Base-by-base conservation (phyloP, 2,329 filamentous ascomycete species). In the Sporothrix variecibatus region DNA sequence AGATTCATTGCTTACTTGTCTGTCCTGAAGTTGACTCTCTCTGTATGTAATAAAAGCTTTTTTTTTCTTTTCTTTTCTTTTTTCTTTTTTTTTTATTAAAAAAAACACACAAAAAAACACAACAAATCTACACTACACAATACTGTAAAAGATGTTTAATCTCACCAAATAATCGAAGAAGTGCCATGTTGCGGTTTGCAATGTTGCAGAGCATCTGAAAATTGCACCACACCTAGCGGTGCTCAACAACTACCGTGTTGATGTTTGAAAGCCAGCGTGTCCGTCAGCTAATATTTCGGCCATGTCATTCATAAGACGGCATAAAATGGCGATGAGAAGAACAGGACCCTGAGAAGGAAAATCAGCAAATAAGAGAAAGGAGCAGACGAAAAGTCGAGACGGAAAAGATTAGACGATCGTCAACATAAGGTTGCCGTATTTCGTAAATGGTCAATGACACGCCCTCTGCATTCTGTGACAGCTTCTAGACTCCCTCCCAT, bases 341-440 rank as follows among this genome's bases (percentile, higher is more conserved):
- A 51, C 28, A 68, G 15, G 65, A 51, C 15, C 23, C 26, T 34
- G 65, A 49, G 12, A 43, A 28, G 3, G 15, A 51, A 9, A 12
- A 46, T 28, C n/a, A 20, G 46, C 12, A 28, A 28, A 46, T 20
- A 38, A 9, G 17, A 46, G 11, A 46, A 51, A 51, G 7, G 46
- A n/a, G 23, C 12, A 28, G 38, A 67, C 8, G 23, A 17, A 64
- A 64, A 28, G 20, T 20, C 6, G 11, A 49, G 65, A 51, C 65
- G 65, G 40, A 43, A 56, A 70, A 49, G 23, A 56, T 46, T 71
- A 9, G 69, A 49, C 60, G 53, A 49, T 46, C 34, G 38, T 26
- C 69, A 71, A 46, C 38, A 9, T 23, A 28, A 46, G 12, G 38
- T 65, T 9, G 28, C 0, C 62, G 4, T 23, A 17, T 17, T n/a